Evolutionary conservation across 2,329 filamentous ascomycete genomes (phyloP).

Genomic region (Cercospora sp.): DNA sequence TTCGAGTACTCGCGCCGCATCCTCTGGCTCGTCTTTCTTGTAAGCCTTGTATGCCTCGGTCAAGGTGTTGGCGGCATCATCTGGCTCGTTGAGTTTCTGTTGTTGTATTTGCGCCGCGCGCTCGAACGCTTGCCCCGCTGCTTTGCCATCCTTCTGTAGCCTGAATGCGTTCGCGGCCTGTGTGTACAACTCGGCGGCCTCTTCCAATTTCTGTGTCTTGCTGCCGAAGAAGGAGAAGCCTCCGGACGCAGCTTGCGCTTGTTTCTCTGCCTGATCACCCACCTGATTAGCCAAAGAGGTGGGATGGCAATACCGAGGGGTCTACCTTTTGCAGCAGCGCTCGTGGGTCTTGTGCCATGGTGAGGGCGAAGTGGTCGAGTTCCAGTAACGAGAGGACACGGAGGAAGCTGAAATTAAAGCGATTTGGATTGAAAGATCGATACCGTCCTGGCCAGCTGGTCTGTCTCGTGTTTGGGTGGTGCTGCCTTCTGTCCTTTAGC

Average conservation of each 20-base stretch:
- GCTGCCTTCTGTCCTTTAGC: neutral
- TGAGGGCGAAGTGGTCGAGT: neutral
- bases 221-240: slow-evolving; percentile 92
- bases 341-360: slow-evolving; percentile 75
- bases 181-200: slow-evolving; percentile 81
- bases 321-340: slow-evolving; percentile 74
- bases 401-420: neutral
- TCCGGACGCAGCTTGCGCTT: slow-evolving; percentile 67
- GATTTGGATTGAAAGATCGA: neutral
- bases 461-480: neutral
- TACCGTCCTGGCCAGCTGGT: slow-evolving; percentile 7
- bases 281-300: slow-evolving; percentile 7
- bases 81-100: slow-evolving; percentile 80
- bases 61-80: slow-evolving; percentile 85
- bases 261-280: slow-evolving; percentile 74
- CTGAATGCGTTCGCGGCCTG: slow-evolving; percentile 91
- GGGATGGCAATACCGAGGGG: slow-evolving; percentile 11
- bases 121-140: slow-evolving; percentile 85
- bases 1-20: slow-evolving; percentile 78
- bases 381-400: neutral
- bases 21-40: slow-evolving; percentile 77
- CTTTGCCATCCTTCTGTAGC: slow-evolving; percentile 79
- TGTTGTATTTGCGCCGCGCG: slow-evolving; percentile 77
- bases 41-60: slow-evolving; percentile 96
- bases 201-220: slow-evolving; percentile 82